Conservation (phyloP, 108 stramenopile species). For the Nitzschia palea region DNA sequence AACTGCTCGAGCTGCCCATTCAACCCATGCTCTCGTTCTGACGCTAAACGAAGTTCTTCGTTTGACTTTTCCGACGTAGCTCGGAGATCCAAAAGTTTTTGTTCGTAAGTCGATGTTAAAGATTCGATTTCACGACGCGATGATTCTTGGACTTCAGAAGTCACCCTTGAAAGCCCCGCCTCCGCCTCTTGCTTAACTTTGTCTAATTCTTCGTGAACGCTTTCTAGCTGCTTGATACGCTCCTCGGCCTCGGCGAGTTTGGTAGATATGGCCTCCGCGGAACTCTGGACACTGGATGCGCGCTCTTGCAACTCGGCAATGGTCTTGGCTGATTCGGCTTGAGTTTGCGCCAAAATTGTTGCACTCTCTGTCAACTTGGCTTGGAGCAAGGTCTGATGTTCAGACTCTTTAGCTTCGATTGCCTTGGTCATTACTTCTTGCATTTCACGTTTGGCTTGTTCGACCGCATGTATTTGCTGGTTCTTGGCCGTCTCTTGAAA, state of each 20-base stretch:
- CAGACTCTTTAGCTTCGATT: background rate
- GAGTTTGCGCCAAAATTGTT: slow-evolving; percentile 1
- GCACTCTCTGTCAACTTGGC: slow-evolving; percentile 16
- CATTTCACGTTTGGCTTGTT: slow-evolving; percentile 17
- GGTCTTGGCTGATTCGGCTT: slow-evolving; percentile 8
- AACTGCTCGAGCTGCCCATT: slow-evolving; percentile 13
- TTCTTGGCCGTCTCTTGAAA: slow-evolving; percentile 18
- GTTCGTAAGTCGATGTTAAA: background rate
- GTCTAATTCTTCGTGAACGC: background rate
- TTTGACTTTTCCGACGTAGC: slow-evolving; percentile 3
- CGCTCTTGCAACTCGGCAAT: slow-evolving; percentile 9
- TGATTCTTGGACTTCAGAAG: background rate
- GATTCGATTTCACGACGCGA: background rate
- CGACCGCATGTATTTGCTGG: slow-evolving; percentile 16
- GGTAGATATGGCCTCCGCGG: background rate
- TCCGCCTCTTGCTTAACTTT: slow-evolving; percentile 1
- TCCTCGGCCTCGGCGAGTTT: slow-evolving; percentile 11
- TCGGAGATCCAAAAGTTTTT: slow-evolving; percentile 1
- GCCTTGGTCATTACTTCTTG: slow-evolving; percentile 14
- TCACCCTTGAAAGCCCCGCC: background rate
- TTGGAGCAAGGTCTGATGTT: slow-evolving; percentile 13
- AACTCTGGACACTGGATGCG: background rate
- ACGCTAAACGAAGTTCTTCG: slow-evolving; percentile 11
- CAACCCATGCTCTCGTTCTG: slow-evolving; percentile 15
- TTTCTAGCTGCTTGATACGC: background rate